Base-by-base conservation (phyloP, 768 basidiomycete species). In the Lactifluus subvellereus region DNA sequence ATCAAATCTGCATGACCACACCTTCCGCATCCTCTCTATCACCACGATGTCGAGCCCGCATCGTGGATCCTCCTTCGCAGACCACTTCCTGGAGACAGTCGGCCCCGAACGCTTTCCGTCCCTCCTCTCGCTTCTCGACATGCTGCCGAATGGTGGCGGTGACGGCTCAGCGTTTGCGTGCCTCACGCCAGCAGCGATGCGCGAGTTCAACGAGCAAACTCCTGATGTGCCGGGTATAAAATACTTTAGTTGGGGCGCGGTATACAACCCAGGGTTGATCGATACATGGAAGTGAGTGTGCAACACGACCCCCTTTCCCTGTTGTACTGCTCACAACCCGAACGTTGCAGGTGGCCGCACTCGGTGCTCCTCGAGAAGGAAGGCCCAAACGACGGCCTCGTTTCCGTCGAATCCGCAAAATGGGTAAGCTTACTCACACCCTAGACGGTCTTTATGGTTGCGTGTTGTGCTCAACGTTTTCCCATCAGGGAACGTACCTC, bases 41-140 rank as follows among this genome's bases (percentile, higher is more conserved):
- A 98, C 96, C 2, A 98, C 95, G 10, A 92, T 99, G 71, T 89
- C 94, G 30, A 91, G 94, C 0, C 97, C 97, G 1, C 97, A 99
- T 69, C 86, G 90, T 45, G 97, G 97, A 7, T 95, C 94, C 27
- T 79, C 88, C 1, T 98, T 98, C 68, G 96, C 96, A 1, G 90
- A 96, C 72, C 91, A 93, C 72, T 91, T 95, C 71, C 81, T 96
- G 51, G 77, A 80, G 11, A 83, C 85, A 20, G 79, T 92, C n/a
- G 89, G 90, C 10, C 80, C 74, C 10, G 70, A 78, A 13, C 83
- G 84, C 48, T 80, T 91, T 76, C 86, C 89, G 20, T 83, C 83
- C 4, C 81, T 91, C 16, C 78, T 91, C 33, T 80, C 85, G 20
- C 77, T 91, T 16, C 82, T 99, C 22, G 89, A 94, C 66, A 71